Evolutionary conservation across 345 rosid species (phyloP).

Genomic region (Acer saccharum): DNA sequence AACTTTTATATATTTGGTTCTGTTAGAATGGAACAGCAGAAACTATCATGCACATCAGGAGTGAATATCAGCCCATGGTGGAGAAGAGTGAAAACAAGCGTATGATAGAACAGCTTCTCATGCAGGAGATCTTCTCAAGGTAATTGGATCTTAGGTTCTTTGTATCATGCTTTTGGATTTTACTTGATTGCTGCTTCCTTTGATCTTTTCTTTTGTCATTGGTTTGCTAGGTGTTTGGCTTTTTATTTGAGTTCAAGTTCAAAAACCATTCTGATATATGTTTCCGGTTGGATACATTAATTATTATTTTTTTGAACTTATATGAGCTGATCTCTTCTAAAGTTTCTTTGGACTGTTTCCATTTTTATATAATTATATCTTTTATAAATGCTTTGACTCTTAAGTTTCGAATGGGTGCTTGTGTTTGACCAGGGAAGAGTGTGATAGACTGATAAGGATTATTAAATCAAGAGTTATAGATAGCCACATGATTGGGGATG

Average conservation of each 20-base stretch:
- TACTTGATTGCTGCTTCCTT: constrained; percentile 8
- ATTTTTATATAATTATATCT: constrained; percentile 8
- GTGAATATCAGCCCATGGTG: constrained; percentile 30
- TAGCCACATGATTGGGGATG: constrained; percentile 29
- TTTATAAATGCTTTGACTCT: constrained; percentile 17
- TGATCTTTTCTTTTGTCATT: constrained; percentile 7
- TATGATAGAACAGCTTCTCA: constrained; percentile 73
- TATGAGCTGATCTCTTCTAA: background rate
- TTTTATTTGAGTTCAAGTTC: background rate
- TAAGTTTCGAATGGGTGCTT: constrained; percentile 23
- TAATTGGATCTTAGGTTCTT: constrained; percentile 33
- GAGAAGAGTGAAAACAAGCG: constrained; percentile 53
- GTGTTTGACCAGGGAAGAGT: constrained; percentile 76
- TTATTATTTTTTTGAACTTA: background rate
- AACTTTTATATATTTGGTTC: constrained; percentile 5
- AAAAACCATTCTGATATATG: too few species aligned
- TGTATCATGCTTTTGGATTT: constrained; percentile 8
- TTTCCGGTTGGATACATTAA: too few species aligned
- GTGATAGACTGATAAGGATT: constrained; percentile 57
- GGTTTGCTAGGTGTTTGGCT: background rate
- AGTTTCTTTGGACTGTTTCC: background rate
- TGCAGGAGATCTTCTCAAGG: constrained; percentile 87
- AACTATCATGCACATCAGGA: constrained; percentile 12
- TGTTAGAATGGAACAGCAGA: constrained; percentile 28
- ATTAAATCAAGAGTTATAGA: constrained; percentile 73